Evolutionary conservation across 306 rosid genomes (phyloP).

Genomic region (Hippophae gyantsensis): DNA sequence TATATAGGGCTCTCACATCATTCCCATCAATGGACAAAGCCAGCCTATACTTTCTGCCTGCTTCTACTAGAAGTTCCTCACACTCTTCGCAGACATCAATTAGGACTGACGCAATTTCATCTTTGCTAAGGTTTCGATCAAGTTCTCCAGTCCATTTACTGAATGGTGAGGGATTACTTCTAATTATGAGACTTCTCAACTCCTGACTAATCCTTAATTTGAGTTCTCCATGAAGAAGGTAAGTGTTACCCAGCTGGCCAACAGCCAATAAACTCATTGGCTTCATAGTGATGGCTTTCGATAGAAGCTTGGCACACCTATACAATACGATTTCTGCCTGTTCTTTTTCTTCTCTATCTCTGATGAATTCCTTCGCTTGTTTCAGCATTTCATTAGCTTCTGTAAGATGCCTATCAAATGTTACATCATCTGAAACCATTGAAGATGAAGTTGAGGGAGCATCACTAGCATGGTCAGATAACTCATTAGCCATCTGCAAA

Average conservation of each 20-base stretch:
- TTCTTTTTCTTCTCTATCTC: slow-evolving; percentile 40
- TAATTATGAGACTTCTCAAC: slow-evolving; percentile 55
- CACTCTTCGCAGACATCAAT: slow-evolving; percentile 77
- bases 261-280: slow-evolving; percentile 94
- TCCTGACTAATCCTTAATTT: slow-evolving; percentile 76
- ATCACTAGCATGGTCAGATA: slow-evolving; percentile 34
- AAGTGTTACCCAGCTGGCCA: slow-evolving; percentile 81
- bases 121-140: slow-evolving; percentile 35
- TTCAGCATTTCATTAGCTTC: slow-evolving; percentile 69
- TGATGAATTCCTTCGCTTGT: slow-evolving; percentile 62
- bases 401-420: slow-evolving; percentile 59
- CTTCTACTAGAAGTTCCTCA: slow-evolving; percentile 79
- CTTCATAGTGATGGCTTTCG: slow-evolving; percentile 70
- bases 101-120: slow-evolving; percentile 58
- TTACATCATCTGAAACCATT: slow-evolving; percentile 48
- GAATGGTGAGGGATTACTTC: slow-evolving; percentile 30
- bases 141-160: slow-evolving; percentile 38
- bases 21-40: slow-evolving; percentile 80
- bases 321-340: slow-evolving; percentile 63
- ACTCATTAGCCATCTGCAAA: slow-evolving; percentile 21
- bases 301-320: slow-evolving; percentile 58
- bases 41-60: slow-evolving; percentile 86
- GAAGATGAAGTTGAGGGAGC: slow-evolving; percentile 39
- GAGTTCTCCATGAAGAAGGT: slow-evolving; percentile 92
- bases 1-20: slow-evolving; percentile 77